Conservation (phyloP, 371 early-diverging fungal genomes). For the Rhizopus arrhizus region DNA sequence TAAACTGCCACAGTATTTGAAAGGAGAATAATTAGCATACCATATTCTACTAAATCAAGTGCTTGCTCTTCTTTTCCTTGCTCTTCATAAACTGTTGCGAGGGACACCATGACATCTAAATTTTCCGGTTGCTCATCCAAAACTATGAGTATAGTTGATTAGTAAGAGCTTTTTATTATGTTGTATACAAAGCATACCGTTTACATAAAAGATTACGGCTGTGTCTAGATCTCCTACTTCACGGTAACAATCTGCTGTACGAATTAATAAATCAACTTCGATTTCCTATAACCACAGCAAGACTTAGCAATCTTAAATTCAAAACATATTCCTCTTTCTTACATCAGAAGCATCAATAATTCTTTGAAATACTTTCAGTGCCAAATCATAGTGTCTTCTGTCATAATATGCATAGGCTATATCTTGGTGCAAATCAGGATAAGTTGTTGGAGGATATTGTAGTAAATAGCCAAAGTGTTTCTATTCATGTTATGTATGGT, state of each 20-base stretch:
- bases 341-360: slow-evolving; percentile 62
- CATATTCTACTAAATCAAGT: slow-evolving; percentile 60
- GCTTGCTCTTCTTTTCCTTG: slow-evolving; percentile 78
- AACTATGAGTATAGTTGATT: slow-evolving; percentile 20
- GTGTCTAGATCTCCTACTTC: slow-evolving; percentile 68
- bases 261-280: slow-evolving; percentile 52
- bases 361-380: slow-evolving; percentile 63
- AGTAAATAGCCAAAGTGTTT: slow-evolving; percentile 71
- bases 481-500: slow-evolving; percentile 31
- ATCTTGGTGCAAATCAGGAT: slow-evolving; percentile 80
- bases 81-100: slow-evolving; percentile 85
- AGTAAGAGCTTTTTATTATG: background rate
- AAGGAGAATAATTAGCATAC: slow-evolving; percentile 25
- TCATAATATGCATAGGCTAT: slow-evolving; percentile 82
- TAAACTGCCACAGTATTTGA: background rate
- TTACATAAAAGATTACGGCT: slow-evolving; percentile 63
- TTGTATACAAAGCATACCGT: slow-evolving; percentile 33
- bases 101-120: slow-evolving; percentile 73
- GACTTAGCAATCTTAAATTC: background rate
- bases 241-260: slow-evolving; percentile 71
- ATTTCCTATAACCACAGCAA: slow-evolving; percentile 34
- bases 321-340: slow-evolving; percentile 28
- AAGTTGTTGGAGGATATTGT: slow-evolving; percentile 55
- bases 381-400: slow-evolving; percentile 65
- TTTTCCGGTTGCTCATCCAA: slow-evolving; percentile 63